Base-by-base conservation (phyloP, 1,139 yeast species). In the Candida mesenterica region DNA sequence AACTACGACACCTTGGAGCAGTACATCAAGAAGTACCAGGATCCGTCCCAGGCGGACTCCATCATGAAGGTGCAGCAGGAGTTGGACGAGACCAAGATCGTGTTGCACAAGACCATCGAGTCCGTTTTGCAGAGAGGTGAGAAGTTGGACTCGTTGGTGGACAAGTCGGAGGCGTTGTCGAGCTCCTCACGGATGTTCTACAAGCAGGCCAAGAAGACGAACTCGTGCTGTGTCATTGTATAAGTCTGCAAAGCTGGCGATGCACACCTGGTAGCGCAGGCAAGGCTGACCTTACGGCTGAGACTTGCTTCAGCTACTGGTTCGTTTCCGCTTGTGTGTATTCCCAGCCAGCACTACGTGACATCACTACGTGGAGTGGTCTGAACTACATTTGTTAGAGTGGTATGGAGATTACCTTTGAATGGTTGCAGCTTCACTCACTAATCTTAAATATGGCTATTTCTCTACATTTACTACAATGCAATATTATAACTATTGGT, bases 1-100 rank as follows among this genome's bases (percentile, higher is more conserved):
- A 64, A 67, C 37, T 81, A 79, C 61, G 78, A 77, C 24, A 78
- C 77, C 43, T 71, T 92, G 53, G 83, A 82, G 27, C 68, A 67
- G 20, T 89, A 89, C 59, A 66, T 94, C 49, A 66, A 72, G 51
- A 86, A 87, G 56, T 92, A 94, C 65, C 98, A 92, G 65, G 96
- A 94, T 60, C 99, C 99, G 16, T 75, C 84, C 25, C 96, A 92
- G 66, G 97, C 98, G 0, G 99, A 92, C 57, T 84, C 96, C 12
- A 82, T 92, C 47, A 83, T 92, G 95, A 86, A 84, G 62, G 98
- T 92, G 24, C 98, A 94, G 68, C 95, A 89, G 57, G 98, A 92
- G 62, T 76, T 92, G 52, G 98, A 94, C 62, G 98, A 94, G 58
- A 92, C 98, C 29, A 94, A 92, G 72, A 88, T 90, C 51, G 96